These are phyloP conservation scores for Auricularia cornea DNA, from an alignment of 768 basidiomycete genomes.

Conservation along the genomic window DNA sequence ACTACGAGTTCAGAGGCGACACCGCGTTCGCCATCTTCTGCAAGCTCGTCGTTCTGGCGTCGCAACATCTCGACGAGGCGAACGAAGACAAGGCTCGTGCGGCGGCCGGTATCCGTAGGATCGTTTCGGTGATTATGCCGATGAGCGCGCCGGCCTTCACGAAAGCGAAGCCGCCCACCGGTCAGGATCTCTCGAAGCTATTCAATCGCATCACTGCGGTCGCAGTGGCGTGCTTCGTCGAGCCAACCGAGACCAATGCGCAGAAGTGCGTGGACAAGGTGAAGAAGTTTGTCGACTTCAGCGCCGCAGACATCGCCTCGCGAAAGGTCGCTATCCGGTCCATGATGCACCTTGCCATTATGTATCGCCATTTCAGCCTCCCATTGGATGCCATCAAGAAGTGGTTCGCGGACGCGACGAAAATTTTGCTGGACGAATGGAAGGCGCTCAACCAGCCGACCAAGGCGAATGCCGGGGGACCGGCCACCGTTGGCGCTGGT, in stretches of 20 bases:
- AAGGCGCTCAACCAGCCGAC: slow-evolving; percentile 19
- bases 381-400: slow-evolving; percentile 43
- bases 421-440: slow-evolving; percentile 48
- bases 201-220: slow-evolving; percentile 75
- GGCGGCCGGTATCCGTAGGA: slow-evolving; percentile 47
- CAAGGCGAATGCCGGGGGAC: slow-evolving; percentile 12
- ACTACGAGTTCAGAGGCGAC: slow-evolving; percentile 42
- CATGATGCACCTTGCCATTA: slow-evolving; percentile 57
- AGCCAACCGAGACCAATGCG: slow-evolving; percentile 39
- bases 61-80: slow-evolving; percentile 25
- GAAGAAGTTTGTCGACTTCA: slow-evolving; percentile 58
- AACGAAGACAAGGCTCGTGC: slow-evolving; percentile 24
- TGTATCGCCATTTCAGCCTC: slow-evolving; percentile 47
- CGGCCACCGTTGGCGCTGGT: slow-evolving; percentile 8
- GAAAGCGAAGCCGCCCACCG: slow-evolving; percentile 39
- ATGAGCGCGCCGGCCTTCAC: slow-evolving; percentile 61
- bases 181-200: slow-evolving; percentile 60
- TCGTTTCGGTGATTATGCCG: slow-evolving; percentile 65
- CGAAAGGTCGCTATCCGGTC: slow-evolving; percentile 69
- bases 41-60: slow-evolving; percentile 68
- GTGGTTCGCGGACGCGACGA: slow-evolving; percentile 60
- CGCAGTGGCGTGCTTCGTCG: slow-evolving; percentile 61
- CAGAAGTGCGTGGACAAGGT: slow-evolving; percentile 54
- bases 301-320: slow-evolving; percentile 51
- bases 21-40: slow-evolving; percentile 73